phyloP scores from a whole-genome alignment of 2,329 filamentous ascomycete genomes.

The Apiospora aurea region DNA sequence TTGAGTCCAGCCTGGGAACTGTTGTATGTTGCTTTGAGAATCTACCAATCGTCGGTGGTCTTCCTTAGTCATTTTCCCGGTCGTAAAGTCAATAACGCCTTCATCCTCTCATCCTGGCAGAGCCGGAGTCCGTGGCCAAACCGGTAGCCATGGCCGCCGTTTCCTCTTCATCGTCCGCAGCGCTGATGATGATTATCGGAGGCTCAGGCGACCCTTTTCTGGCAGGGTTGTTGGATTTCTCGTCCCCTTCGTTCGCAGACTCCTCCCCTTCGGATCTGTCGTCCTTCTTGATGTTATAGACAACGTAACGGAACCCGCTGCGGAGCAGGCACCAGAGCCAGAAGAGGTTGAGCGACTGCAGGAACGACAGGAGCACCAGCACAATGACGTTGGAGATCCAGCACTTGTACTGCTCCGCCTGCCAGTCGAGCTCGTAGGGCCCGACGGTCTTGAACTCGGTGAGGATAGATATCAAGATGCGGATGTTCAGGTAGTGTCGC shows the following conservation, averaged over 20 bases:
- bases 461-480: constrained; percentile 6
- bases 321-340: constrained; percentile 18
- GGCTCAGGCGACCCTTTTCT: not conserved
- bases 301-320: constrained; percentile 19
- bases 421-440: constrained; percentile 15
- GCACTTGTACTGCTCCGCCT: constrained; percentile 17
- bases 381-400: constrained; percentile 18
- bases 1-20: constrained; percentile 6
- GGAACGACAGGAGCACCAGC: constrained; percentile 10
- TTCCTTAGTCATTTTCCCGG: not conserved
- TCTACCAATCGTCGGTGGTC: not conserved
- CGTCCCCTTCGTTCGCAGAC: not conserved
- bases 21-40: not conserved
- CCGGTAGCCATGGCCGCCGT: not conserved
- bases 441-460: constrained; percentile 21
- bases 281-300: constrained; percentile 24
- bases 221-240: not conserved
- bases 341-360: constrained; percentile 16
- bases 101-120: constrained; percentile 12
- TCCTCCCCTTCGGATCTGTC: constrained; percentile 10
- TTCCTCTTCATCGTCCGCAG: not conserved
- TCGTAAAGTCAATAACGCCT: not conserved
- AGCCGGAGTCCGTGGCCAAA: not conserved
- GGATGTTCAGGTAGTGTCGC: constrained; percentile 21
- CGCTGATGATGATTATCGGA: constrained; percentile 2